A percentile compares a stretch with the other conserved stretches of the same genome.
These are phyloP conservation scores for Paecilomyces fulvus DNA, from an alignment of 2,329 filamentous ascomycete genomes.

Conservation along the genomic window DNA sequence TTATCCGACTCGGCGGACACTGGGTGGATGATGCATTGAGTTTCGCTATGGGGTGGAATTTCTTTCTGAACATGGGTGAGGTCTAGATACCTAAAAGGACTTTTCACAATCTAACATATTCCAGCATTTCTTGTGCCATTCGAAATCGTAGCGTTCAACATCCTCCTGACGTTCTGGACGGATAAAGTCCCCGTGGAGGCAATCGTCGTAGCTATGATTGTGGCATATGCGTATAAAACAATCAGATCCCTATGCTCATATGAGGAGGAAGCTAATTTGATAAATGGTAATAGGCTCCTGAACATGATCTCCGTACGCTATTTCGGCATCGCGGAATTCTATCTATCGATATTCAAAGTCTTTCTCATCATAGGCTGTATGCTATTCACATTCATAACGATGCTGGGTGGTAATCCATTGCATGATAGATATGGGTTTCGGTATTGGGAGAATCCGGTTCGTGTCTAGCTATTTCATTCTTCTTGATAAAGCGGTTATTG, in stretches of 20 bases:
- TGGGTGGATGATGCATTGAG: conserved; percentile 23
- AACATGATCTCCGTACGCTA: conserved; percentile 36
- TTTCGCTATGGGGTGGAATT: conserved; percentile 24
- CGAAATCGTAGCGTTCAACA: conserved; percentile 31
- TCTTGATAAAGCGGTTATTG: neutral
- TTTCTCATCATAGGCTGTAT: conserved; percentile 22
- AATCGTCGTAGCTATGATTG: conserved; percentile 28
- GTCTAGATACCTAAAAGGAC: neutral
- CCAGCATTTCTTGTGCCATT: conserved; percentile 22
- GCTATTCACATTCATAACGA: conserved; percentile 59
- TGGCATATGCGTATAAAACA: conserved; percentile 25
- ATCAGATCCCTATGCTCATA: neutral
- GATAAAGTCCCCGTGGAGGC: conserved; percentile 30
- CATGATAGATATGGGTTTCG: conserved; percentile 63
- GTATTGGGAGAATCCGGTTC: conserved; percentile 50
- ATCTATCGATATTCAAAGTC: conserved; percentile 36
- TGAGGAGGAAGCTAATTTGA: neutral
- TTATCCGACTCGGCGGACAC: conserved; percentile 15
- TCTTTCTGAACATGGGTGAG: conserved; percentile 17
- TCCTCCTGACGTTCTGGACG: conserved; percentile 31
- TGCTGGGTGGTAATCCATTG: conserved; percentile 69
- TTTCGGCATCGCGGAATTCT: conserved; percentile 42
- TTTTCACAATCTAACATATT: neutral
- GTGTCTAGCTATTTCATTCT: conserved; percentile 1
- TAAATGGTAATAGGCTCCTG: conserved; percentile 14